A percentile compares a stretch with the other conserved stretches of the same genome.
Evolutionary conservation across 2,329 filamentous ascomycete genomes (phyloP).

Genomic region (Botrytis byssoidea): DNA sequence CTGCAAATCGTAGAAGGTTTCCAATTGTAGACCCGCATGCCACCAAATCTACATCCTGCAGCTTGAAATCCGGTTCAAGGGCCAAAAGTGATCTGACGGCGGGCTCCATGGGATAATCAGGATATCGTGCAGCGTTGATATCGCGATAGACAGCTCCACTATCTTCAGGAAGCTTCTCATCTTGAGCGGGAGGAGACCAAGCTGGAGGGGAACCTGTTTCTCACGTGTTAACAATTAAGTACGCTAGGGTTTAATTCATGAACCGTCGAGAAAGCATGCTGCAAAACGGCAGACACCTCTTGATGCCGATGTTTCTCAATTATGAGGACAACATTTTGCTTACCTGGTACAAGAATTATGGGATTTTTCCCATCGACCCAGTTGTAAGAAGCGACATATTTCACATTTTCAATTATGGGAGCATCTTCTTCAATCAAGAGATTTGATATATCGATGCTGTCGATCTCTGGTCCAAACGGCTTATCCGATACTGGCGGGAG

Average conservation of each 20-base stretch:
- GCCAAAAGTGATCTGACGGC: conserved; percentile 43
- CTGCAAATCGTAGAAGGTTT: conserved; percentile 57
- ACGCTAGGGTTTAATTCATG: neutral
- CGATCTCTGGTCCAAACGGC: conserved; percentile 26
- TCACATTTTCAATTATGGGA: conserved; percentile 41
- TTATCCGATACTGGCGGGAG: conserved; percentile 7
- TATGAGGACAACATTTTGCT: conserved; percentile 21
- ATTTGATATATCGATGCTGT: conserved; percentile 25
- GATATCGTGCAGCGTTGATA: conserved; percentile 44
- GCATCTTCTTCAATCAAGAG: conserved; percentile 30
- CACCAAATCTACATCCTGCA: conserved; percentile 50
- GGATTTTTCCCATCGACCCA: conserved; percentile 44
- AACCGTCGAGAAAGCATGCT: neutral
- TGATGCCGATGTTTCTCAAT: neutral
- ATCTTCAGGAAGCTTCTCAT: conserved; percentile 44
- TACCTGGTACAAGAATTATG: conserved; percentile 48
- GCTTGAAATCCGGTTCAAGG: conserved; percentile 40
- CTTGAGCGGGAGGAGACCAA: conserved; percentile 47
- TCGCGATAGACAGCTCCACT: conserved; percentile 43
- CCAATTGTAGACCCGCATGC: conserved; percentile 61
- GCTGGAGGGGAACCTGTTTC: conserved; percentile 48
- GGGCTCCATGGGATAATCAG: conserved; percentile 44
- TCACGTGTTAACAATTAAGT: neutral
- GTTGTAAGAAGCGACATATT: conserved; percentile 52
- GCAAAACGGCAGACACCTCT: too few relatives aligned